phyloP scores from a whole-genome alignment of 345 rosid genomes.

The Populus simonii region DNA sequence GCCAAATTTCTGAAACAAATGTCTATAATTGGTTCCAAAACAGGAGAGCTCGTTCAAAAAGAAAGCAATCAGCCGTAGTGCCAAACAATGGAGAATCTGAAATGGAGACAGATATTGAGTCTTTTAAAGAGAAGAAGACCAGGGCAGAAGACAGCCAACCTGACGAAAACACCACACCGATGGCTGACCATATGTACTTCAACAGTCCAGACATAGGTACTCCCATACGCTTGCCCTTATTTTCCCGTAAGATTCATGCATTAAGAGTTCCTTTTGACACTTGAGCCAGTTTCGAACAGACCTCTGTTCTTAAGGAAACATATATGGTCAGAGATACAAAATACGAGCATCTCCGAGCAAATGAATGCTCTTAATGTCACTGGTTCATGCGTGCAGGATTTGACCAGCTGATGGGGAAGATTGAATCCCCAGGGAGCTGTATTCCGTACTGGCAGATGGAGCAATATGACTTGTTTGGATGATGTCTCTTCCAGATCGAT shows the following conservation, averaged over 20 bases:
- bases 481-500: not conserved
- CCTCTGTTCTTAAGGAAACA: not conserved
- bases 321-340: too few relatives aligned
- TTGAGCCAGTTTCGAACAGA: not conserved
- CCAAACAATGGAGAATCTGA: slow-evolving; percentile 19
- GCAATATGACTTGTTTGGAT: slow-evolving; percentile 20
- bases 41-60: slow-evolving; percentile 66
- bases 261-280: not conserved
- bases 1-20: slow-evolving; percentile 66
- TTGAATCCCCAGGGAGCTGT: slow-evolving; percentile 23
- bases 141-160: slow-evolving; percentile 26
- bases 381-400: slow-evolving; percentile 37
- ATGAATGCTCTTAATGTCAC: too few relatives aligned
- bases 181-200: slow-evolving; percentile 11
- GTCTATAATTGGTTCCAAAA: slow-evolving; percentile 85
- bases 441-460: slow-evolving; percentile 25
- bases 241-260: not conserved
- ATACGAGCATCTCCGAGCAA: not conserved
- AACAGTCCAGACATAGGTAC: slow-evolving; percentile 17
- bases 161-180: not conserved
- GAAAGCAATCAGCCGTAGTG: slow-evolving; percentile 37
- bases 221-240: not conserved
- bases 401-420: slow-evolving; percentile 45
- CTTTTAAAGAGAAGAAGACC: slow-evolving; percentile 33
- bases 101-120: slow-evolving; percentile 24